Conservation (phyloP, 2,329 filamentous ascomycete genomes). For the Penicillium oxalicum region DNA sequence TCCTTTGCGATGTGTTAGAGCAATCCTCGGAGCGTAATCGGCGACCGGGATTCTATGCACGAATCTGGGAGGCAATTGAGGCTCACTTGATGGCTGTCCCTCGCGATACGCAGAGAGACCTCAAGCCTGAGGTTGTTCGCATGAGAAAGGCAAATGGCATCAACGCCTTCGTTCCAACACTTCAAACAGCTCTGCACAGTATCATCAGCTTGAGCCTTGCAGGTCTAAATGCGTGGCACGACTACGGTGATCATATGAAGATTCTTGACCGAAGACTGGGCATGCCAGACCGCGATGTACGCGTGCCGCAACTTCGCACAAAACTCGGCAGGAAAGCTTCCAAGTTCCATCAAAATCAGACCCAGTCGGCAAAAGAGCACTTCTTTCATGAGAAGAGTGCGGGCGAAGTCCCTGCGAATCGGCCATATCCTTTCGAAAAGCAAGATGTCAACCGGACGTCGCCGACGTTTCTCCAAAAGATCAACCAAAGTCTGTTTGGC, state of each 20-base stretch:
- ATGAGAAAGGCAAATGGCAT: slow-evolving; percentile 23
- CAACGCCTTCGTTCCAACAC: slow-evolving; percentile 25
- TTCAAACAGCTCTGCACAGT: slow-evolving; percentile 25
- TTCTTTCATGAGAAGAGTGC: slow-evolving; percentile 24
- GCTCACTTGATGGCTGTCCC: slow-evolving; percentile 25
- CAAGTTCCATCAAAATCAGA: not conserved
- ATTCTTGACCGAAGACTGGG: slow-evolving; percentile 9
- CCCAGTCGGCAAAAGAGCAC: slow-evolving; percentile 5
- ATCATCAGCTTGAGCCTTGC: slow-evolving; percentile 28
- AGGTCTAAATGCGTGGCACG: slow-evolving; percentile 28
- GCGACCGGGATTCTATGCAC: slow-evolving; percentile 25
- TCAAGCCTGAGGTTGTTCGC: slow-evolving; percentile 11
- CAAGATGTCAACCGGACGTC: slow-evolving; percentile 18
- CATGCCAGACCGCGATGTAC: slow-evolving; percentile 19
- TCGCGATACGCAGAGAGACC: slow-evolving; percentile 1
- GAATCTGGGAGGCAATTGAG: slow-evolving; percentile 30
- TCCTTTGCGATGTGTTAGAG: slow-evolving; percentile 30
- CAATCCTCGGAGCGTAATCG: slow-evolving; percentile 13
- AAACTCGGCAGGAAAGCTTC: slow-evolving; percentile 5
- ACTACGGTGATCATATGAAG: slow-evolving; percentile 20
- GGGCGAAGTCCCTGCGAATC: slow-evolving; percentile 15
- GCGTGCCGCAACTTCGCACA: slow-evolving; percentile 17
- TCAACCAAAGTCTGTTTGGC: slow-evolving; percentile 23
- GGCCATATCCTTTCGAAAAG: slow-evolving; percentile 26
- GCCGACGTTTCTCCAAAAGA: slow-evolving; percentile 12